Conservation (phyloP, 768 basidiomycete species). For the Russula abietina region DNA sequence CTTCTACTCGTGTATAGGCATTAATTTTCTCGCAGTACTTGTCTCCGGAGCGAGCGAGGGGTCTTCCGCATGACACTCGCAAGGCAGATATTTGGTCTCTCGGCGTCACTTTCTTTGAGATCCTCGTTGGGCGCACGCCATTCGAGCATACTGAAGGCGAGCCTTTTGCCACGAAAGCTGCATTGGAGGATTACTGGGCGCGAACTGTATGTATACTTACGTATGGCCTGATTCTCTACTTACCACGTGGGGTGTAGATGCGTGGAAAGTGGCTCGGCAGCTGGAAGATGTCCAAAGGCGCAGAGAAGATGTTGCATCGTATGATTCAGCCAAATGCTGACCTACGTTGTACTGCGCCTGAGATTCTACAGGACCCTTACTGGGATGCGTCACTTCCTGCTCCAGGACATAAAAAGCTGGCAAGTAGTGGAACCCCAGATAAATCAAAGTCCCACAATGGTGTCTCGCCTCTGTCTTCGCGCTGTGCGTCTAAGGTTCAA, state of each 20-base stretch:
- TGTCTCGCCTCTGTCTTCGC: slow-evolving; percentile 33
- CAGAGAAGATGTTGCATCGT: slow-evolving; percentile 62
- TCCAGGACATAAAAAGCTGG: slow-evolving; percentile 28
- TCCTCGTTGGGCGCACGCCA: slow-evolving; percentile 86
- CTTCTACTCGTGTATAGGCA: neutral
- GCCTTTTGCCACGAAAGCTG: slow-evolving; percentile 69
- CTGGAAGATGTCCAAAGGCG: slow-evolving; percentile 60
- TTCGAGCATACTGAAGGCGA: slow-evolving; percentile 82
- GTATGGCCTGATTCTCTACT: neutral
- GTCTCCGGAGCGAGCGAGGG: slow-evolving; percentile 85
- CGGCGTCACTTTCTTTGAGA: slow-evolving; percentile 89
- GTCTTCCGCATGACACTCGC: slow-evolving; percentile 87
- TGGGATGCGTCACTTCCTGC: slow-evolving; percentile 40
- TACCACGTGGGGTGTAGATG: slow-evolving; percentile 36
- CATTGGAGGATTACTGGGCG: slow-evolving; percentile 80
- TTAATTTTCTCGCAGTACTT: slow-evolving; percentile 56
- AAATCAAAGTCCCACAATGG: slow-evolving; percentile 33
- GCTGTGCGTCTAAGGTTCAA: slow-evolving; percentile 22
- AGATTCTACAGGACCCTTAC: slow-evolving; percentile 61
- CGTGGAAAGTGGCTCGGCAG: slow-evolving; percentile 83
- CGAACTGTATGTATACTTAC: slow-evolving; percentile 53
- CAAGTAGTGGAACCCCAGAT: slow-evolving; percentile 31
- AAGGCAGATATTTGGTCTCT: slow-evolving; percentile 87
- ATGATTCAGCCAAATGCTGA: slow-evolving; percentile 85
- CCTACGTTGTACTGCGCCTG: slow-evolving; percentile 60